Base-by-base conservation (phyloP, 306 rosid species). In the Luffa aegyptiaca region DNA sequence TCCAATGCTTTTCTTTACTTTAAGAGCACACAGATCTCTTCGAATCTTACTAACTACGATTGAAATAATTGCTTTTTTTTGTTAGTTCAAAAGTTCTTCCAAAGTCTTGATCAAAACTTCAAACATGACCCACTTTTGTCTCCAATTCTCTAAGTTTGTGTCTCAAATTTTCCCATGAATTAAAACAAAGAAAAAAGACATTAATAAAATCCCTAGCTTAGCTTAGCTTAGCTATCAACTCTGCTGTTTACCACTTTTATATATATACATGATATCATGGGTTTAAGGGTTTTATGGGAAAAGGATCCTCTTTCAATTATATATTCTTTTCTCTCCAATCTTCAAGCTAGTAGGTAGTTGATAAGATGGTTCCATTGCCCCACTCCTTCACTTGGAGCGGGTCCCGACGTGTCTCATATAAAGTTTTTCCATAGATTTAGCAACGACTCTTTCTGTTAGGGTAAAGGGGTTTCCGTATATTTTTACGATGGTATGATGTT, bases 1-100 rank as follows among this genome's bases (percentile, higher is more conserved):
- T 11, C 4, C 3, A 12, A 52, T 55, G 48, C 49, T 75, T 75
- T 75, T 55, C 20, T 57, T 76, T 76, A n/a, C 65, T 76, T 76
- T 76, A 56, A 18, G 33, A 51, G 62, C n/a, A 76, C n/a, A 52
- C 63, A 77, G 55, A 77, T 77, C 80, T 77, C 80, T 39, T 2
- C 80, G 42, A 58, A 77, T 77, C 80, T 77, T 77, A 77, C 80
- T 77, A 44, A 74, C 78, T 74, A 52, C 78, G 31, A 70, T 46
- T 70, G 55, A 26, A 26, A 26, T 26, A 26, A 26, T 20, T n/a
- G 18, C 3, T 8, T 39, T 65, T 65, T 73, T 31, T 73, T 20
- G 80, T 57, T 77, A 44, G 12, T 77, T 58, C 55, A 41, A 41
- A 77, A 42, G 70, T 41, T n/a, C 70, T 77, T 52, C 79, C 70